Conservation (phyloP, 1,139 yeast species). For the Spencermartinsiella ligniputridi region DNA sequence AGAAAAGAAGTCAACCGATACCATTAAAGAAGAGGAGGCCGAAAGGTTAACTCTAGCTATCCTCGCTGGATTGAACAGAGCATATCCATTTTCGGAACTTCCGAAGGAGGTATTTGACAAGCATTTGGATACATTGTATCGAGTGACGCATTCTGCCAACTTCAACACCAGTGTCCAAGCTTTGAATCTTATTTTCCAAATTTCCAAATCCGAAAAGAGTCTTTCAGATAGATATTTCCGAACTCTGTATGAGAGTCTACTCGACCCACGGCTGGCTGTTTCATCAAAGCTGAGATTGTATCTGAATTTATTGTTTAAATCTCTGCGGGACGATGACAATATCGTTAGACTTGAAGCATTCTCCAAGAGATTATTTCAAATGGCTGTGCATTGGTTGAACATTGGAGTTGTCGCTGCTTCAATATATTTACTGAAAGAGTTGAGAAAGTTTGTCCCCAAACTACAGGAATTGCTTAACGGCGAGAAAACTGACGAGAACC, state of each 20-base stretch:
- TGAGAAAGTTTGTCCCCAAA: conserved; percentile 51
- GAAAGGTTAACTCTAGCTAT: conserved; percentile 85
- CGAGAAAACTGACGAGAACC: conserved; percentile 19
- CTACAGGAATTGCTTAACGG: conserved; percentile 42
- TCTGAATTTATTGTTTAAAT: conserved; percentile 76
- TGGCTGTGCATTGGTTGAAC: conserved; percentile 80
- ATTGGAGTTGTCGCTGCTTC: conserved; percentile 91
- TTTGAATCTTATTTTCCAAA: conserved; percentile 75
- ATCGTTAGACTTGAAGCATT: conserved; percentile 75
- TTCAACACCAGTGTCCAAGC: conserved; percentile 96
- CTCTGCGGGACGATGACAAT: conserved; percentile 69
- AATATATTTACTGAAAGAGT: conserved; percentile 68
- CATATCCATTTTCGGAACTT: conserved; percentile 85
- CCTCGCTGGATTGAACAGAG: conserved; percentile 92
- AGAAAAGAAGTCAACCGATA: conserved; percentile 61
- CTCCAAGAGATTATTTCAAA: conserved; percentile 84
- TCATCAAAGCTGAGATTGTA: conserved; percentile 83
- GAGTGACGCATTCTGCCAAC: conserved; percentile 89
- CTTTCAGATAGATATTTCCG: conserved; percentile 72
- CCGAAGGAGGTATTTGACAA: conserved; percentile 67
- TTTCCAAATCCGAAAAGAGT: conserved; percentile 35
- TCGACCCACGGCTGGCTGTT: conserved; percentile 75
- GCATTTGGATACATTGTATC: conserved; percentile 80
- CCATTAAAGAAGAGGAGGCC: conserved; percentile 76
- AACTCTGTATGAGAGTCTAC: conserved; percentile 82